Base-by-base conservation (phyloP, 1,139 yeast genomes). In the Magnusiomyces paraingens region DNA sequence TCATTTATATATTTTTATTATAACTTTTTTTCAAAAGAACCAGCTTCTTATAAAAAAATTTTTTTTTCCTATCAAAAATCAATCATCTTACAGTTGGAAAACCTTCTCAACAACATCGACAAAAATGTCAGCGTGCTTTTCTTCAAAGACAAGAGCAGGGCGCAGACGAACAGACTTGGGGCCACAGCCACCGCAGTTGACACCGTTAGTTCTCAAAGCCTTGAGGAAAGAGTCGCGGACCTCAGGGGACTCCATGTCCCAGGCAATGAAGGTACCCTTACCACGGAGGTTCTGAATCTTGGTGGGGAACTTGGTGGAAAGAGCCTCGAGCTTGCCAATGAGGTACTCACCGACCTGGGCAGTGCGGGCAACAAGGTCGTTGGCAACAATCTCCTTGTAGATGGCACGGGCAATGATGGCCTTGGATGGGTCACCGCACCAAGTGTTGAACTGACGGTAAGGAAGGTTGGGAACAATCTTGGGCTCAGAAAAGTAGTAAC, bases 381-480 rank as follows among this genome's bases (percentile, higher is more conserved):
- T 73, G 66, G 81, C 81, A 56, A 73, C 71, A 53, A 85, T 72
- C 70, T 85, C 90, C 59, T 77, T 71, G 67, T 81, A 82, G 62
- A 86, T 84, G 59, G 86, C 80, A 60, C 83, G 82, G 54, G 91
- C 85, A 66, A 86, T 77, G 62, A 85, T 73, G 66, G 86, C 80
- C 73, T 85, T 82, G 58, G 89, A 82, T 66, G 93, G 90, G 74
- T 86, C 95, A 63, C 95, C 95, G 71, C 91, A 84, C 95, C 95
- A 86, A 57, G 95, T 86, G 81, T 86, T 86, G 78, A 86, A 86
- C 75, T 86, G 93, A 70, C 94, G 83, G 77, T 83, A 86, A 49
- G 94, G 81, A 68, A 74, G 65, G 68, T 80, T 76, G 61, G 95
- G 95, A 59, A 84, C 76, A 60, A 86, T 71, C 60, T 81, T 84